phyloP scores from a whole-genome alignment of 2,329 filamentous ascomycete genomes.

The Fusarium nisikadoi region DNA sequence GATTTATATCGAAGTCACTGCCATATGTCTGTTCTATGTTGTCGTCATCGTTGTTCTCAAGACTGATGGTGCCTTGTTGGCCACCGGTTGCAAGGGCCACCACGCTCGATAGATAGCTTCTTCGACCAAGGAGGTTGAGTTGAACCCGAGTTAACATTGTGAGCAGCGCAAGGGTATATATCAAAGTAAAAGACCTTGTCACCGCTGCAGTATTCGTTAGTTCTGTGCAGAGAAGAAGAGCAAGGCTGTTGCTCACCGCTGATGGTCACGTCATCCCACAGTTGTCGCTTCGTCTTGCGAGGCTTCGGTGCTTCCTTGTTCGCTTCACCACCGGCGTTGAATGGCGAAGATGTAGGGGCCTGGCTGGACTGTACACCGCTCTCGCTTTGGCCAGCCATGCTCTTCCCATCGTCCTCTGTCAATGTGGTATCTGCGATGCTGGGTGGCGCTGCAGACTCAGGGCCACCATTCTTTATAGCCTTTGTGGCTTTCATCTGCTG shows the following conservation, averaged over 20 bases:
- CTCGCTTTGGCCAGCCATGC: slow-evolving; percentile 78
- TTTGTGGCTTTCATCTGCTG: slow-evolving; percentile 89
- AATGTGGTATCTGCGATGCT: slow-evolving; percentile 76
- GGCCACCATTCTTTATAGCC: slow-evolving; percentile 65
- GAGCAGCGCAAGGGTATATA: slow-evolving; percentile 90
- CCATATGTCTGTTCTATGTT: slow-evolving; percentile 83
- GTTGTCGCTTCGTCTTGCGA: slow-evolving; percentile 84
- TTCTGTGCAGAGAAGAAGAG: background rate
- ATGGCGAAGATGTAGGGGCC: slow-evolving; percentile 65
- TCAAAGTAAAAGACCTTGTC: slow-evolving; percentile 87
- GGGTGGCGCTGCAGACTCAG: slow-evolving; percentile 64
- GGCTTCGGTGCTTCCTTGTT: slow-evolving; percentile 58
- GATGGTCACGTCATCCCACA: slow-evolving; percentile 98
- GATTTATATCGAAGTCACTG: slow-evolving; percentile 95
- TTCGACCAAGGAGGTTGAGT: slow-evolving; percentile 92
- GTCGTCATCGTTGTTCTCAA: slow-evolving; percentile 95
- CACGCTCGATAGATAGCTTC: slow-evolving; percentile 95
- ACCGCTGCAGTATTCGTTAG: slow-evolving; percentile 69
- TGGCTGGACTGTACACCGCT: slow-evolving; percentile 87
- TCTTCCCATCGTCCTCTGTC: slow-evolving; percentile 85
- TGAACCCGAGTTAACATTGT: slow-evolving; percentile 94
- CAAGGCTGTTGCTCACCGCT: slow-evolving; percentile 72
- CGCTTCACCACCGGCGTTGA: slow-evolving; percentile 53
- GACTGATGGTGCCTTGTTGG: slow-evolving; percentile 79
- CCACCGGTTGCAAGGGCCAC: slow-evolving; percentile 86